Base-by-base conservation (phyloP, 495 filamentous ascomycete species). In the Xylaria telfairii region DNA sequence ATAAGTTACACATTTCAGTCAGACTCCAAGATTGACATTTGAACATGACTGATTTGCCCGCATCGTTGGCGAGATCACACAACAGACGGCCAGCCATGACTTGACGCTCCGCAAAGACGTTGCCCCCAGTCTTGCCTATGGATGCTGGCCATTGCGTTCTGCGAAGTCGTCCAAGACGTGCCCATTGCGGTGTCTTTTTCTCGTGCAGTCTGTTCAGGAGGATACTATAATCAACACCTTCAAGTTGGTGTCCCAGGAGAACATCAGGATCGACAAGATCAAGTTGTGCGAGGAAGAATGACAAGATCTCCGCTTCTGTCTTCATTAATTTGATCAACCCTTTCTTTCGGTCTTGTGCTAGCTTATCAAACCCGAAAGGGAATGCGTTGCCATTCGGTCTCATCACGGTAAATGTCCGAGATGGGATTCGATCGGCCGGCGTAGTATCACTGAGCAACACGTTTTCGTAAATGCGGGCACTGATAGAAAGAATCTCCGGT, bases 21-120 rank as follows among this genome's bases (percentile, higher is more conserved):
- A 99, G 85, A 81, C 90, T 97, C 96, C 96, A 99, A 5, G 94
- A 96, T 78, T 97, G 94, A 78, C 96, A 99, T 83, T 96, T 96
- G 71, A 88, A 92, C 94, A 97, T 98, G 60, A 95, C 88, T 30
- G 95, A 98, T 87, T 97, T 98, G 80, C 96, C 96, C 78, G 96
- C 92, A 71, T 99, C 96, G 76, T 99, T 99, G 47, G 91, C 94
- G 67, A 98, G 85, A 86, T 99, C 96, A 78, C 96, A 98, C 61
- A 98, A 86, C 63, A 99, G 84, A 71, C 96, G 90, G 54, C 96
- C 96, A 68, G 95, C 88, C 75, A 96, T 92, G 51, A 98, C 80
- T 79, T 96, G 92, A 71, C 95, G 89, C 76, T 99, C 96, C 4
- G 91, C 90, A 79, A 97, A 97, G 75, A 98, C 96, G 71, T 93